These are phyloP conservation scores for Blastocystis hominis DNA, from an alignment of 352 stramenopile species.

Conservation along the genomic window DNA sequence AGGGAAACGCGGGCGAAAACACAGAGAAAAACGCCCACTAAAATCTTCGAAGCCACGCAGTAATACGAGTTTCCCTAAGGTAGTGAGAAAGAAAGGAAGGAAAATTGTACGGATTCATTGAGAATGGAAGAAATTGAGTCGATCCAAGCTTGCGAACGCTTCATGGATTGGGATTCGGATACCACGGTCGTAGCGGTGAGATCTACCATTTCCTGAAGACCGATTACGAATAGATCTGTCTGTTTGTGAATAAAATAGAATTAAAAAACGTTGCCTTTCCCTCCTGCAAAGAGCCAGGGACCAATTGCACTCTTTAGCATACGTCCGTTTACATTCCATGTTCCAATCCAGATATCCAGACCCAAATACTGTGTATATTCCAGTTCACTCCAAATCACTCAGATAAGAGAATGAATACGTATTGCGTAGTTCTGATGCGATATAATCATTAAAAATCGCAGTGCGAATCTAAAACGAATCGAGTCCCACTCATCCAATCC, in stretches of 20 bases:
- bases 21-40: slow-evolving; percentile 90
- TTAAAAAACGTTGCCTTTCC: slow-evolving; percentile 60
- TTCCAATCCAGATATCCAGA: slow-evolving; percentile 73
- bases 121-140: slow-evolving; percentile 78
- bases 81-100: neutral
- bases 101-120: slow-evolving; percentile 66
- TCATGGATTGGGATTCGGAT: slow-evolving; percentile 84
- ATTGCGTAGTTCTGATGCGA: neutral
- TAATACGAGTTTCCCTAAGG: slow-evolving; percentile 64
- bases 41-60: slow-evolving; percentile 77
- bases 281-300: slow-evolving; percentile 65
- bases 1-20: slow-evolving; percentile 78
- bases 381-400: slow-evolving; percentile 1
- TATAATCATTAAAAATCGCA: slow-evolving; percentile 32
- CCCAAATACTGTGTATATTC: slow-evolving; percentile 27
- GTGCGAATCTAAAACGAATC: slow-evolving; percentile 28
- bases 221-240: slow-evolving; percentile 74
- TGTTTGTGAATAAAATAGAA: neutral
- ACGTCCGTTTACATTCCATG: slow-evolving; percentile 99
- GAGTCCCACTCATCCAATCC: neutral
- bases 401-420: neutral
- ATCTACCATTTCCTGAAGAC: slow-evolving; percentile 99
- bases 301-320: slow-evolving; percentile 75
- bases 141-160: slow-evolving; percentile 76
- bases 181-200: slow-evolving; percentile 97